Conservation (phyloP, 208 protist species). For the Borovskyia barvae region DNA sequence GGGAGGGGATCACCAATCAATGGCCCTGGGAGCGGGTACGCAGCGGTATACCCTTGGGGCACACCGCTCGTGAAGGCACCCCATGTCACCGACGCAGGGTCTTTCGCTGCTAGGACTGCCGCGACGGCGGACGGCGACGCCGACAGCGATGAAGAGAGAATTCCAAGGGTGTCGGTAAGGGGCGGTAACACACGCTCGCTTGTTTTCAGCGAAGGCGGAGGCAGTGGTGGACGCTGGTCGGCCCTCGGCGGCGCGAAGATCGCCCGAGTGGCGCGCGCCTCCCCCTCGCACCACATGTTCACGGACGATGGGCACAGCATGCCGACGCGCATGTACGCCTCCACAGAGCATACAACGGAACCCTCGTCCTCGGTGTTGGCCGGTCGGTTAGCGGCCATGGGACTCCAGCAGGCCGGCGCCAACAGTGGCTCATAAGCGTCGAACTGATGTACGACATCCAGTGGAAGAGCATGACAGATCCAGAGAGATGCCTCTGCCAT, state of each 20-base stretch:
- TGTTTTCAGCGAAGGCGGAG: too few species aligned
- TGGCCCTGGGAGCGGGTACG: too few species aligned
- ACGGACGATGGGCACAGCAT: constrained; percentile 37
- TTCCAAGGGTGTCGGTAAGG: too few species aligned
- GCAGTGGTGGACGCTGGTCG: too few species aligned
- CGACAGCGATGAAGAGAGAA: too few species aligned
- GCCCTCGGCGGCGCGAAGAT: not conserved
- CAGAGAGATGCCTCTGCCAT: constrained; percentile 16
- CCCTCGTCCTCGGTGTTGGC: not conserved
- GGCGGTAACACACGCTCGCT: too few species aligned
- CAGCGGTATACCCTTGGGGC: too few species aligned
- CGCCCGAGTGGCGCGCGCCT: constrained; percentile 7
- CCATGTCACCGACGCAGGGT: not conserved
- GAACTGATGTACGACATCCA: constrained; percentile 78
- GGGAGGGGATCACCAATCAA: too few species aligned
- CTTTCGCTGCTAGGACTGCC: not conserved
- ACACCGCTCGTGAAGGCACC: constrained; percentile 38
- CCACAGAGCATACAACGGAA: not conserved
- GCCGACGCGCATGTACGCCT: constrained; percentile 25
- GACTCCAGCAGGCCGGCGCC: not conserved
- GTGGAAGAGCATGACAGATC: constrained; percentile 39
- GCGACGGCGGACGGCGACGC: not conserved
- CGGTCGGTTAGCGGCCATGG: not conserved
- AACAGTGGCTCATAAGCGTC: constrained; percentile 59
- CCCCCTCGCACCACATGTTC: constrained; percentile 30